These are phyloP conservation scores for Xylaria hypoxylon DNA, from an alignment of 2,329 filamentous ascomycete species.

Conservation along the genomic window DNA sequence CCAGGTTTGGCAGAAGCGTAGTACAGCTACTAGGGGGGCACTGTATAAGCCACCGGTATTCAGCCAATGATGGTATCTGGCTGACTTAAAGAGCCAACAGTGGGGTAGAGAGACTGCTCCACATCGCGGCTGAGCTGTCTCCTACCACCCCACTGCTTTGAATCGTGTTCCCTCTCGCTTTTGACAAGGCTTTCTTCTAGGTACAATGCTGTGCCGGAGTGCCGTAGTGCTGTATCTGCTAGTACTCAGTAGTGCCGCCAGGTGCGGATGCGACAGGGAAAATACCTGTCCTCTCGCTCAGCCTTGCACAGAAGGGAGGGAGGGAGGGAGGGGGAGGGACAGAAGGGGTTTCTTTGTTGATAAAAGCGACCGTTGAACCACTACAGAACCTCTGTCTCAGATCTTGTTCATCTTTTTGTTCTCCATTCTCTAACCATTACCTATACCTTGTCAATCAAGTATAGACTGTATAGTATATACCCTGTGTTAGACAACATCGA, in stretches of 20 bases:
- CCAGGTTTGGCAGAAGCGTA: neutral
- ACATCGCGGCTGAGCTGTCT: constrained; percentile 46
- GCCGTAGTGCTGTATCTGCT: constrained; percentile 15
- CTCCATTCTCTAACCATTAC: neutral
- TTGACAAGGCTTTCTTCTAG: constrained; percentile 28
- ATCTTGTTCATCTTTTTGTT: constrained; percentile 1
- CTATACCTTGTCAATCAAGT: no score
- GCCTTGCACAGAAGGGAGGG: constrained; percentile 23
- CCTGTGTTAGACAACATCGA: no score
- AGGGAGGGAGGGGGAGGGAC: neutral
- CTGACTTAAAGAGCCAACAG: no score
- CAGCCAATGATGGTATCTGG: constrained; percentile 1
- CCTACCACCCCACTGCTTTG: constrained; percentile 6
- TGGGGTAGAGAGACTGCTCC: constrained; percentile 37
- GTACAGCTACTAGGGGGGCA: no score
- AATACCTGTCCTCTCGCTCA: constrained; percentile 18
- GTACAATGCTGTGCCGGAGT: neutral
- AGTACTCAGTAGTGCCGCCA: no score
- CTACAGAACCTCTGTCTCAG: neutral
- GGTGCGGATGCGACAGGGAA: constrained; percentile 7
- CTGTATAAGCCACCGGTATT: constrained; percentile 27
- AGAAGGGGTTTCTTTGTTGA: constrained; percentile 11
- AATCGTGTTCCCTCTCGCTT: constrained; percentile 1
- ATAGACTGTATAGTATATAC: no score
- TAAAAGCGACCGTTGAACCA: constrained; percentile 22